Evolutionary conservation across 83 land plant genomes (phyloP), one percentile per base, ranked within the genome.

Genomic region (Picea abies): DNA sequence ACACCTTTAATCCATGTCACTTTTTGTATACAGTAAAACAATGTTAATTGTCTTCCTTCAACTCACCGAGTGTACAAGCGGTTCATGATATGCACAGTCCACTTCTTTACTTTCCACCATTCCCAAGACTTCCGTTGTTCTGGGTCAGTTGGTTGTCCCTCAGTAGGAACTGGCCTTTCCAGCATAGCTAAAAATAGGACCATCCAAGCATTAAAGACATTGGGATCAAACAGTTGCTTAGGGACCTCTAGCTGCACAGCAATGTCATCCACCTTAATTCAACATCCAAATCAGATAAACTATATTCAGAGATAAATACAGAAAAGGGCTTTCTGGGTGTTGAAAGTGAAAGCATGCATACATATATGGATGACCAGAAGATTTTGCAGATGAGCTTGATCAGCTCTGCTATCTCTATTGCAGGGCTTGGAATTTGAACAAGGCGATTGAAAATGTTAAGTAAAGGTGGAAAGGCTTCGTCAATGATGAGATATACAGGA

Each of bases 101-200:
- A 98, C 86, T 98, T 98, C 76, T 98, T 98, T 71, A 98, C 99
- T 87, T 98, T 98, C 99, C 99, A 98, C 99, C 99, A 98, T 60
- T 98, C 96, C 99, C 99, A 98, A 9, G 90, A 81, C 82, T 96
- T 98, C 41, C 99, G 91, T 52, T 70, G 87, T 73, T 98, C 99
- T 17, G 98, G 94, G 82, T 98, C 99, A 67, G 88, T 73, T 52
- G 99, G 99, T 79, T 98, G 99, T 25, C 99, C 99, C 81, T 94
- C 99, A 0, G 84, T 5, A 41, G 99, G 99, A 2, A 96, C 99
- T 81, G 99, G 97, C 75, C 97, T 96, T 87, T 98, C 99, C 86
- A 98, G 69, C 56, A 98, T 84, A 82, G 85, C 93, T 78, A 94
- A 86, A 83, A 98, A 98, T 52, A 96, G 83, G 58, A 85, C 63